A percentile compares a stretch with the other conserved stretches of the same genome.
phyloP scores from a whole-genome alignment of 768 basidiomycete species.

The Mycena indigotica region DNA sequence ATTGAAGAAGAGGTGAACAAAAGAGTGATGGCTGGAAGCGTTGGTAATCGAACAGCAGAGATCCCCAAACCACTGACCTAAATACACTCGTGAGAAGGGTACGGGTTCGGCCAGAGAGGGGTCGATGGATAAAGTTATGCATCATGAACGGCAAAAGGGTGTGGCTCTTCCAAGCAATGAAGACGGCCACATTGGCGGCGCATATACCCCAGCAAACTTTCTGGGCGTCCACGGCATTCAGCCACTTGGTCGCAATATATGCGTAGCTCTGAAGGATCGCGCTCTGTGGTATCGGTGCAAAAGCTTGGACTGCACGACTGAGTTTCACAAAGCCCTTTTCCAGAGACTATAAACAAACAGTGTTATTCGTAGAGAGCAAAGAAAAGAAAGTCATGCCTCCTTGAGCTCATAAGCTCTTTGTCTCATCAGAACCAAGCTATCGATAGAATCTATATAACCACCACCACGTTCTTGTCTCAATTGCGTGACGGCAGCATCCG shows the following conservation, averaged over 20 bases:
- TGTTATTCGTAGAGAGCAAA: background rate
- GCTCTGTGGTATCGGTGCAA: conserved; percentile 6
- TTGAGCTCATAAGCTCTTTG: background rate
- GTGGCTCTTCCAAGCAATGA: conserved; percentile 58
- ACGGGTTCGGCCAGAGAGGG: conserved; percentile 55
- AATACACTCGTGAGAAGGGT: conserved; percentile 65
- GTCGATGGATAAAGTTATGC: conserved; percentile 55
- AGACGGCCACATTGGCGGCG: conserved; percentile 51
- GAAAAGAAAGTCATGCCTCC: background rate
- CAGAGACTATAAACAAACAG: background rate
- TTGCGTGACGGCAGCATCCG: conserved; percentile 1
- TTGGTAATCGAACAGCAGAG: background rate
- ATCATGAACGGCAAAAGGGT: conserved; percentile 52
- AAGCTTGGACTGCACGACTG: background rate
- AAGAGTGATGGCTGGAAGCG: conserved; percentile 48
- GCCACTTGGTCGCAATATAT: conserved; percentile 36
- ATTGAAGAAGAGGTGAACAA: conserved; percentile 60
- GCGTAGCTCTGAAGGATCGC: conserved; percentile 32
- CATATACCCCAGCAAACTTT: conserved; percentile 51
- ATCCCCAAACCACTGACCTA: conserved; percentile 39
- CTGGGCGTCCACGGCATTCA: conserved; percentile 48
- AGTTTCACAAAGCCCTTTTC: background rate
- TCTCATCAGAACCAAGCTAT: background rate
- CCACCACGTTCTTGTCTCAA: background rate
- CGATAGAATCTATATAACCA: background rate